These are phyloP conservation scores for Aspergillus sp. DNA, from an alignment of 2,329 filamentous ascomycete species.

Conservation along the genomic window DNA sequence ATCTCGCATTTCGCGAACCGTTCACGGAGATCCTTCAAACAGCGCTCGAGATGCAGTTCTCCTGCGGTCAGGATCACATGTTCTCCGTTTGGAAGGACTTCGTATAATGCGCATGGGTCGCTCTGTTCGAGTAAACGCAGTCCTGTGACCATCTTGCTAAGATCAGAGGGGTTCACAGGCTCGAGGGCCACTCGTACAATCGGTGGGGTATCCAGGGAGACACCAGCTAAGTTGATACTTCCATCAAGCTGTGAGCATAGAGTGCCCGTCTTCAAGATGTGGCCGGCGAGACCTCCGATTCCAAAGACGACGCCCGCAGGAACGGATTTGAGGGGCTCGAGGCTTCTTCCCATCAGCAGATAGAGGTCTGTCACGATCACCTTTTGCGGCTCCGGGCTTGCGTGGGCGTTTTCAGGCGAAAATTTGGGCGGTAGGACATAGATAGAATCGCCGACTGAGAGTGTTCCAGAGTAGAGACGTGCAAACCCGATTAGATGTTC, in stretches of 20 bases:
- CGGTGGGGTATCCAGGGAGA: constrained; percentile 76
- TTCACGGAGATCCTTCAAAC: constrained; percentile 88
- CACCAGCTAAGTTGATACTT: constrained; percentile 84
- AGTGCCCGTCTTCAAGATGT: constrained; percentile 94
- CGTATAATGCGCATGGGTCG: constrained; percentile 93
- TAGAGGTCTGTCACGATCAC: constrained; percentile 86
- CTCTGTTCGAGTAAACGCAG: constrained; percentile 86
- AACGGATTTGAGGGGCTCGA: constrained; percentile 79
- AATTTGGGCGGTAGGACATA: constrained; percentile 95
- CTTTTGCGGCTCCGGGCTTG: constrained; percentile 72
- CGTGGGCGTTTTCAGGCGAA: constrained; percentile 73
- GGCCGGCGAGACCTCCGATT: constrained; percentile 85
- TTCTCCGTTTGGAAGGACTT: constrained; percentile 88
- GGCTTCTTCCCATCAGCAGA: constrained; percentile 88
- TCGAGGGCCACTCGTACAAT: constrained; percentile 97
- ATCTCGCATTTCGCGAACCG: constrained; percentile 93
- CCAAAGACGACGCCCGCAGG: constrained; percentile 95
- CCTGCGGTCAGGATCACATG: constrained; percentile 94
- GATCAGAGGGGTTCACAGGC: constrained; percentile 81
- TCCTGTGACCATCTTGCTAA: constrained; percentile 93
- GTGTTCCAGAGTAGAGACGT: constrained; percentile 84
- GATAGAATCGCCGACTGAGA: constrained; percentile 84
- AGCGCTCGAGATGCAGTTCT: constrained; percentile 90
- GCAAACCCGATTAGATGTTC: constrained; percentile 96
- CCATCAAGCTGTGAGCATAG: constrained; percentile 85